Evolutionary conservation across 257 asterid genomes (phyloP).

Genomic region (Solanum habrochaites): DNA sequence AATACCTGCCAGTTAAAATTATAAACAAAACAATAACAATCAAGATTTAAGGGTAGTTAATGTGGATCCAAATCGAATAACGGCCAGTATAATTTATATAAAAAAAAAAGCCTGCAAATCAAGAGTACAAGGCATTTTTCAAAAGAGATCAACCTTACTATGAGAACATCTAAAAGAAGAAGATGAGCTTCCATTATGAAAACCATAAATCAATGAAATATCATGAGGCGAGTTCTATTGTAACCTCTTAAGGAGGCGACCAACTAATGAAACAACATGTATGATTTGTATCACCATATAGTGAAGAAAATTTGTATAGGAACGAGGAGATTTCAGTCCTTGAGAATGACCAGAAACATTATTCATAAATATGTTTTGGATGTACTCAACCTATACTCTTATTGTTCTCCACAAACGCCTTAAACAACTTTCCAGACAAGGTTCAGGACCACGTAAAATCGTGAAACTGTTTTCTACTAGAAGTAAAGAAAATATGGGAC

Average conservation of each 20-base stretch:
- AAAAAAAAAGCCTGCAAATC: too few relatives aligned
- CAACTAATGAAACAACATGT: constrained; percentile 83
- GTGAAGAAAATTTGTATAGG: constrained; percentile 85
- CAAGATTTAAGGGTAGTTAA: too few relatives aligned
- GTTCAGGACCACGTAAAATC: too few relatives aligned
- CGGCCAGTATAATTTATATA: too few relatives aligned
- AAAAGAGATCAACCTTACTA: too few relatives aligned
- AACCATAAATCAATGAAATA: constrained; percentile 83
- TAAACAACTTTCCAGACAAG: constrained; percentile 42
- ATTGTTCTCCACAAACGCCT: constrained; percentile 54
- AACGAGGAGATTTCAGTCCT: constrained; percentile 70
- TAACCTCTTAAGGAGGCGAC: constrained; percentile 97
- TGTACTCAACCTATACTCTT: constrained; percentile 40
- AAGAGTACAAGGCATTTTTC: too few relatives aligned
- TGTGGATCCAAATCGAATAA: too few relatives aligned
- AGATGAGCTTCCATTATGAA: constrained; percentile 90
- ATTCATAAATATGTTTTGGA: neutral
- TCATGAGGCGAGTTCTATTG: constrained; percentile 91
- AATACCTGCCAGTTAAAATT: too few relatives aligned
- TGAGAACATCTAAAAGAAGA: constrained; percentile 79
- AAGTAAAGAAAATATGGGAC: too few relatives aligned
- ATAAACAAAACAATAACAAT: too few relatives aligned
- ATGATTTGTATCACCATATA: constrained; percentile 89
- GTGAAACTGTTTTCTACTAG: too few relatives aligned
- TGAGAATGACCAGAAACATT: neutral